phyloP scores from a whole-genome alignment of 306 rosid species.

The Quercus bicolor region DNA sequence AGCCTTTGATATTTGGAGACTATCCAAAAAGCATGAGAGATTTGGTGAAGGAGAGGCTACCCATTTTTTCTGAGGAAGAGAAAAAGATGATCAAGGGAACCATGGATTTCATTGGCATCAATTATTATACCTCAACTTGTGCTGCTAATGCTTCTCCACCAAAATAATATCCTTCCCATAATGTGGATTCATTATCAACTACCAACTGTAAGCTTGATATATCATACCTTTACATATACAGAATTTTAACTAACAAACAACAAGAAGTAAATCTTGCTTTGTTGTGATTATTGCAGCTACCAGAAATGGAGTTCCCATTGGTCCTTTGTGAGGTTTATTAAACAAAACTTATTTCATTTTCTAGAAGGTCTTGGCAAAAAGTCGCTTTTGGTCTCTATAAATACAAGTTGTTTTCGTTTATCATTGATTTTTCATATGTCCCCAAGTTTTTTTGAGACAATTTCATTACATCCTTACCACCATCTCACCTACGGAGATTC shows the following conservation, averaged over 20 bases:
- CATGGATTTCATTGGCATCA: constrained; percentile 28
- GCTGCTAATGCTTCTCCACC: not conserved
- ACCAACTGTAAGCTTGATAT: too few species aligned
- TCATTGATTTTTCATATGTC: too few species aligned
- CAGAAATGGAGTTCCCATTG: too few species aligned
- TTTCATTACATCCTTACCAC: too few species aligned
- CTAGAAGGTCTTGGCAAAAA: too few species aligned
- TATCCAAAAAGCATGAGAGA: constrained; percentile 27
- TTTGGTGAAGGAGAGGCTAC: constrained; percentile 17
- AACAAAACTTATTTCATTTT: not conserved
- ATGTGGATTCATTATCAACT: too few species aligned
- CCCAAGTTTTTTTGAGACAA: too few species aligned
- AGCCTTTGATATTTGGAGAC: constrained; percentile 24
- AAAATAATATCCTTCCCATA: not conserved
- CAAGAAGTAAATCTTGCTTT: not conserved
- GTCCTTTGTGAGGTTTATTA: not conserved
- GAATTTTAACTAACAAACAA: too few species aligned
- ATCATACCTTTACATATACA: too few species aligned
- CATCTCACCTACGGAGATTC: too few species aligned
- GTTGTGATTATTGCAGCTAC: not conserved
- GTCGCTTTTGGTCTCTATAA: too few species aligned
- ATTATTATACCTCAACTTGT: constrained; percentile 24
- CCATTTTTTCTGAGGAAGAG: constrained; percentile 17
- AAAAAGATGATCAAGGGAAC: constrained; percentile 17
- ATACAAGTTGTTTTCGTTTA: too few species aligned